A percentile compares a stretch with the other conserved stretches of the same genome.
Conservation (phyloP, 176 grass and related monocot species). For the Zizania latifolia region DNA sequence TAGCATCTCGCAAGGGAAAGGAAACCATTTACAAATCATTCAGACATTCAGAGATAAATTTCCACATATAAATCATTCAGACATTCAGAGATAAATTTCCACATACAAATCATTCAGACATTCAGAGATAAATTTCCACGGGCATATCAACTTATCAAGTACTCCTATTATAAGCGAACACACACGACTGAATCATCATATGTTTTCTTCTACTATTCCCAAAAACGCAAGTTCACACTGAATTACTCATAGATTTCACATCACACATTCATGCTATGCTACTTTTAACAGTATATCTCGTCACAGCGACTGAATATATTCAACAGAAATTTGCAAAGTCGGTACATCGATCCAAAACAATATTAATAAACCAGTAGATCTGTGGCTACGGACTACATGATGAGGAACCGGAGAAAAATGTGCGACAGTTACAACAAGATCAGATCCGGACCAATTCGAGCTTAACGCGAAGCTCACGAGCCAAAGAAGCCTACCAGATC, state of each 20-base stretch:
- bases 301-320: neutral
- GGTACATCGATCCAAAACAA: conserved; percentile 7
- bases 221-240: conserved; percentile 5
- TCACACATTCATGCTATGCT: neutral
- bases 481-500: conserved; percentile 42
- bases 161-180: no score
- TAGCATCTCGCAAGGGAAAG: no score
- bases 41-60: no score
- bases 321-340: conserved; percentile 1
- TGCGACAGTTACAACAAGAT: conserved; percentile 20
- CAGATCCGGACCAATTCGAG: conserved; percentile 32
- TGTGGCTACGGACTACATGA: conserved; percentile 19
- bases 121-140: neutral
- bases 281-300: conserved; percentile 14
- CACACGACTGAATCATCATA: neutral
- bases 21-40: no score
- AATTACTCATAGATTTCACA: no score
- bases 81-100: no score
- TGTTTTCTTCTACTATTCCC: no score
- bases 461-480: conserved; percentile 14
- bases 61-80: no score
- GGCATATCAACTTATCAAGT: no score
- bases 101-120: no score
- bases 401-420: neutral
- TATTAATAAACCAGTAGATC: conserved; percentile 26